Evolutionary conservation across 1,284 basidiomycete genomes (phyloP).

Genomic region (Melampsora larici-populina): DNA sequence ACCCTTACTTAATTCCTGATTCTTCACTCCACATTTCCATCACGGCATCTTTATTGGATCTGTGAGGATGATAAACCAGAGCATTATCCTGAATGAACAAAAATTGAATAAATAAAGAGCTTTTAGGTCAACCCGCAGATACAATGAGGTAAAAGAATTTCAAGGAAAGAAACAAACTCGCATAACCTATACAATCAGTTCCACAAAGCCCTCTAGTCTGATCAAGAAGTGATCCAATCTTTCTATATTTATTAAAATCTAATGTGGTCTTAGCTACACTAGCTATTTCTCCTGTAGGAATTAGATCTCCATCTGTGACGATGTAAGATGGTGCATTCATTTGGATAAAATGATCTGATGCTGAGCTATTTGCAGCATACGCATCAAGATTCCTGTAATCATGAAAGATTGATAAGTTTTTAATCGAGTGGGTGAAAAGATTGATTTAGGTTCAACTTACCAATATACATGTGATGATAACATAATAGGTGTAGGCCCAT

Average conservation of each 20-base stretch:
- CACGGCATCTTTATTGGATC: not conserved
- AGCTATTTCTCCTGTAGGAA: constrained; percentile 57
- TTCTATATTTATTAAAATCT: constrained; percentile 58
- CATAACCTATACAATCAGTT: constrained; percentile 51
- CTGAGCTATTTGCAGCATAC: constrained; percentile 58
- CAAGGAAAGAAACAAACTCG: constrained; percentile 4
- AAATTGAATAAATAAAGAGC: not conserved
- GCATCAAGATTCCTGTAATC: constrained; percentile 59
- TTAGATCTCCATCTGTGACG: constrained; percentile 57
- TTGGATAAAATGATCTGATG: constrained; percentile 55
- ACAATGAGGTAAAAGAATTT: not conserved
- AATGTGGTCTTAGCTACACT: constrained; percentile 56
- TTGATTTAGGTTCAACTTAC: constrained; percentile 48
- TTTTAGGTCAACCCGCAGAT: not conserved
- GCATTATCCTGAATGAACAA: constrained; percentile 29
- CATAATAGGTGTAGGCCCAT: constrained; percentile 63
- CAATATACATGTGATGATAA: constrained; percentile 57
- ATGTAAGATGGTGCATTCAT: constrained; percentile 56
- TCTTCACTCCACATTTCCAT: constrained; percentile 55
- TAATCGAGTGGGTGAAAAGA: no score
- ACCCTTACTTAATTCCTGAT: constrained; percentile 58
- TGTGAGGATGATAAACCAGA: constrained; percentile 12
- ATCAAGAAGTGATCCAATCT: constrained; percentile 56
- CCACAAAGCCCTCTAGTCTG: constrained; percentile 47
- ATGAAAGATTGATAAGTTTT: not conserved